Percentiles rank a stretch among this genome's conserved stretches.
Evolutionary conservation across 2,329 filamentous ascomycete genomes (phyloP).

Genomic region (Dryadomyces sulphureus): DNA sequence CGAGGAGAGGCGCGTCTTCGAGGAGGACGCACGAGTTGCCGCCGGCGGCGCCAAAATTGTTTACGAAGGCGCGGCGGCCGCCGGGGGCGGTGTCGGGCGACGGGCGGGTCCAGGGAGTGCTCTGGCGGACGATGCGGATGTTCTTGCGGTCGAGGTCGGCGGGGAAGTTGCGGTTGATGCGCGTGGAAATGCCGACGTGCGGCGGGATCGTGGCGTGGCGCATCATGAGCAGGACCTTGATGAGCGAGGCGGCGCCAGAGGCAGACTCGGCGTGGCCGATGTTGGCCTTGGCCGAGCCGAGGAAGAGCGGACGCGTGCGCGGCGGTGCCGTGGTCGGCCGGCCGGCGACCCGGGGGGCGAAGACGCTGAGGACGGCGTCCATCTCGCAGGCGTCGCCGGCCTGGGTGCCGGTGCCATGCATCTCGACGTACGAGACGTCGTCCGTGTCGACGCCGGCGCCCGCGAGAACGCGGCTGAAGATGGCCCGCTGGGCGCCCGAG

Average conservation of each 20-base stretch:
- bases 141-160: conserved; percentile 42
- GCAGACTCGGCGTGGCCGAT: conserved; percentile 33
- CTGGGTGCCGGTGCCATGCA: conserved; percentile 55
- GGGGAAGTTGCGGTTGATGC: conserved; percentile 36
- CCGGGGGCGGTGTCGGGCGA: neutral
- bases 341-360: conserved; percentile 11
- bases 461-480: conserved; percentile 40
- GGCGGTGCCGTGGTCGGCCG: neutral
- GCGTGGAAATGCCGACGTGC: conserved; percentile 31
- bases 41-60: conserved; percentile 42
- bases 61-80: conserved; percentile 20
- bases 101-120: conserved; percentile 31
- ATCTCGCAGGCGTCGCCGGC: conserved; percentile 49
- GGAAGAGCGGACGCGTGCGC: conserved; percentile 16
- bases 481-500: conserved; percentile 38
- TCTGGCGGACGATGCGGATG: conserved; percentile 42
- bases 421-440: conserved; percentile 49
- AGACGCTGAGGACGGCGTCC: conserved; percentile 29
- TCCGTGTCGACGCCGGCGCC: conserved; percentile 41
- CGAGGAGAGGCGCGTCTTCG: conserved; percentile 25
- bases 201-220: conserved; percentile 31
- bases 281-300: conserved; percentile 35
- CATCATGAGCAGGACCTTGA: conserved; percentile 35
- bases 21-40: conserved; percentile 39
- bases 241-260: conserved; percentile 24